Evolutionary conservation across 129 eudicot genomes (phyloP), one percentile per base, ranked within the genome.

Genomic region (Escallonia herrerae): DNA sequence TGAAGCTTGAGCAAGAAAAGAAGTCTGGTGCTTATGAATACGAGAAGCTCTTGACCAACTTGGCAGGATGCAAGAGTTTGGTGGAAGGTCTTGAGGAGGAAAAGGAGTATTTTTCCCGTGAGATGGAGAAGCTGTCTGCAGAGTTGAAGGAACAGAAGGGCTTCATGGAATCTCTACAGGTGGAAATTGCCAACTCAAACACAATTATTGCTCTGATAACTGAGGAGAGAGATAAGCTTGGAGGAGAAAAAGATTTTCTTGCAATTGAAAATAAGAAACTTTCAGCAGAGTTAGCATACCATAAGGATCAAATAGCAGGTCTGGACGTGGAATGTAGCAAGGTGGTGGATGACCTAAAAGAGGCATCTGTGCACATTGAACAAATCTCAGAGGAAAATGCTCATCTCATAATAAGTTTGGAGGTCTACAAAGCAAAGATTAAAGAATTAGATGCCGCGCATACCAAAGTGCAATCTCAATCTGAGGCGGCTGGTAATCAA

Each of bases 311-410:
- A 56, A 52, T 69, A 65, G 70, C 72, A 42, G 68, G 56, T 74
- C 52, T 78, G 57, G 81, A 69, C 70, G 59, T 70, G 53, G 80
- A 84, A 58, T 64, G 64, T 56, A 62, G 64, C 50, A 75, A 84
- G 83, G 80, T 69, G 47, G 72, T 60, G 77, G 71, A 56, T 70
- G 82, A 79, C 58, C 71, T 81, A 41, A 67, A 73, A 74, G 79
- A 81, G 11, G 81, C 81, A 50, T 58, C 61, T 52, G 62, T 71
- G 39, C 79, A 49, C 55, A 60, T 83, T 70, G 80, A 81, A 68
- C 76, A 86, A 22, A 80, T 86, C 40, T 73, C 68, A 40, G 70
- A 72, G 63, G 95, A 86, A 72, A 83, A 83, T 52, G 77, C 62
- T 49, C 22, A 50, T 50, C 85, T 89, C 45, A 72, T 49, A 5